These are phyloP conservation scores for Colletotrichum plurivorum DNA, from an alignment of 2,329 filamentous ascomycete genomes.

Conservation along the genomic window DNA sequence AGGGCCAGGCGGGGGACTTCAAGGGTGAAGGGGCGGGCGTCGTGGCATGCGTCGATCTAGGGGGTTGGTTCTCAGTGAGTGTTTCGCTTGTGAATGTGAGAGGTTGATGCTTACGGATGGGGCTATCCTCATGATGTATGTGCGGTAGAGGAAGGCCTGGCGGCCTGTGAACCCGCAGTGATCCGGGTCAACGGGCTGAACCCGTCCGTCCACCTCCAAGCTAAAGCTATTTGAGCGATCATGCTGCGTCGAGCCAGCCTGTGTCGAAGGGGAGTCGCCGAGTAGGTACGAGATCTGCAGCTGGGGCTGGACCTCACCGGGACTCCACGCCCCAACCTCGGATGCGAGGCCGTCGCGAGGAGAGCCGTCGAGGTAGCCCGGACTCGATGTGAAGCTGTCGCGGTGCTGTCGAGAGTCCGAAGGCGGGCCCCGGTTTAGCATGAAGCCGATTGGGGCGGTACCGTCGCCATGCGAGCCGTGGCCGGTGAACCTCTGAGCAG, in stretches of 20 bases:
- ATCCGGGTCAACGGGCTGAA: neutral
- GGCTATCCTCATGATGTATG: constrained; percentile 33
- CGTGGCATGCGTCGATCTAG: constrained; percentile 38
- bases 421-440: constrained; percentile 25
- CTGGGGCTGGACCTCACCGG: constrained; percentile 20
- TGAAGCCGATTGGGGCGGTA: constrained; percentile 31
- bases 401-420: neutral
- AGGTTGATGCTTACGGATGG: constrained; percentile 17
- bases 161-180: constrained; percentile 29
- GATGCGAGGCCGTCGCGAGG: constrained; percentile 4
- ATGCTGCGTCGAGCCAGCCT: constrained; percentile 4
- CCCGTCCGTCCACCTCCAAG: neutral
- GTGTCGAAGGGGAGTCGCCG: constrained; percentile 21
- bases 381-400: constrained; percentile 10
- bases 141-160: constrained; percentile 33
- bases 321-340: constrained; percentile 10
- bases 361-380: constrained; percentile 7
- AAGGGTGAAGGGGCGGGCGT: constrained; percentile 55
- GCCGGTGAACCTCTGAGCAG: constrained; percentile 21
- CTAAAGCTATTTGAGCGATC: constrained; percentile 7
- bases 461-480: constrained; percentile 31
- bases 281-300: constrained; percentile 33
- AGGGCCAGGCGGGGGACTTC: constrained; percentile 62
- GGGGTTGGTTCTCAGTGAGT: neutral
- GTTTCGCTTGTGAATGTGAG: neutral